Percentiles rank a stretch among this genome's conserved stretches.
Evolutionary conservation across 768 basidiomycete species (phyloP).

Genomic region (Phlebiopsis gigantea): DNA sequence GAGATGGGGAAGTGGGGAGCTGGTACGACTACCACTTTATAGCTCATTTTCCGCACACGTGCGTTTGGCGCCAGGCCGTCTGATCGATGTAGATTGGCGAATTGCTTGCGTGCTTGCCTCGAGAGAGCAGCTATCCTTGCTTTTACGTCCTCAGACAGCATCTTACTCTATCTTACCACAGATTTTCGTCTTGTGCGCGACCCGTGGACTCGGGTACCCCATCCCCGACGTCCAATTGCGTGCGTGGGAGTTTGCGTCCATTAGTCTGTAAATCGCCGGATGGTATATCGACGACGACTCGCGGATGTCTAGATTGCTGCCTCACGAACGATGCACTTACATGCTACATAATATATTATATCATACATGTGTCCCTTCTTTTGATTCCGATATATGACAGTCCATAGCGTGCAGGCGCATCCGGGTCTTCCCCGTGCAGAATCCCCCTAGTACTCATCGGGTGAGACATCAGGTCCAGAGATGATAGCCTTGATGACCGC

Average conservation of each 20-base stretch:
- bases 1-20: conserved; percentile 7
- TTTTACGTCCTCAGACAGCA: background rate
- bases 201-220: background rate
- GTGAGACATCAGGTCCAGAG: conserved; percentile 64
- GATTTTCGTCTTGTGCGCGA: background rate
- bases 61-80: background rate
- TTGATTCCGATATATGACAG: background rate
- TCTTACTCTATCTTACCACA: background rate
- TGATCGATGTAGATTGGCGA: conserved; percentile 5
- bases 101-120: conserved; percentile 6
- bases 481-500: conserved; percentile 88
- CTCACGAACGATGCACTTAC: background rate
- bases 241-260: background rate
- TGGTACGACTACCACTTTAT: conserved; percentile 9
- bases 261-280: background rate
- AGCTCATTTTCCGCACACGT: conserved; percentile 7
- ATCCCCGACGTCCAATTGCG: background rate
- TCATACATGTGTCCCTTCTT: background rate
- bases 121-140: conserved; percentile 1
- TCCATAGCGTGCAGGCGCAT: background rate
- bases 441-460: conserved; percentile 33
- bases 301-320: too few species aligned
- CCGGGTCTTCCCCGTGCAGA: background rate
- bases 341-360: conserved; percentile 2
- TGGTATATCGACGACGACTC: too few species aligned